Evolutionary conservation across 1,284 basidiomycete genomes (phyloP).

Genomic region (Blastosporella zonata): DNA sequence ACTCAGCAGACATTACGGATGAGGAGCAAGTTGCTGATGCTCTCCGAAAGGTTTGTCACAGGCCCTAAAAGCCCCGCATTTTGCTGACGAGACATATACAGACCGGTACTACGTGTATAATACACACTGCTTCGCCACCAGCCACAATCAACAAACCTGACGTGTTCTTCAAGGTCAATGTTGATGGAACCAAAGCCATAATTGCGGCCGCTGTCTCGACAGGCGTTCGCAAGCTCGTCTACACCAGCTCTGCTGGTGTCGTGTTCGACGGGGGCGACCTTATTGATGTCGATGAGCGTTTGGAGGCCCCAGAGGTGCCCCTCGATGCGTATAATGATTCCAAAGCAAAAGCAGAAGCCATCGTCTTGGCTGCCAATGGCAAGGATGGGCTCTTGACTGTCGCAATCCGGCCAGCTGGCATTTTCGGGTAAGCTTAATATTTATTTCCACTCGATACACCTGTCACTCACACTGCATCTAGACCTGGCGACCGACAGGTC

Average conservation of each 20-base stretch:
- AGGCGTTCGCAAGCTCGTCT: conserved; percentile 86
- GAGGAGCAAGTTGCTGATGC: conserved; percentile 70
- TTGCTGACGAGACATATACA: conserved; percentile 29
- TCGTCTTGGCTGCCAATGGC: conserved; percentile 86
- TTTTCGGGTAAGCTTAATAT: conserved; percentile 75
- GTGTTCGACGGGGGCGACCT: conserved; percentile 86
- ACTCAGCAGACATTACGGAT: conserved; percentile 83
- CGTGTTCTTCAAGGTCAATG: conserved; percentile 92
- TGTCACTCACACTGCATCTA: conserved; percentile 27
- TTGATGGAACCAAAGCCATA: conserved; percentile 86
- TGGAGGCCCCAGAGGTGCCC: conserved; percentile 71
- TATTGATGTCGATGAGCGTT: conserved; percentile 87
- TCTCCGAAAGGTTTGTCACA: conserved; percentile 61
- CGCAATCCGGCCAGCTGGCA: conserved; percentile 91
- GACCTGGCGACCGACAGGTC: conserved; percentile 89
- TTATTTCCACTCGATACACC: conserved; percentile 4
- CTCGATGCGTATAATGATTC: conserved; percentile 96
- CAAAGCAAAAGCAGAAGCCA: conserved; percentile 89
- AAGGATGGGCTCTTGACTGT: conserved; percentile 83
- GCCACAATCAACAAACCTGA: conserved; percentile 69
- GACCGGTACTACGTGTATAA: conserved; percentile 84
- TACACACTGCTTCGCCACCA: conserved; percentile 94
- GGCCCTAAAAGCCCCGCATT: conserved; percentile 2
- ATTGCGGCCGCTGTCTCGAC: conserved; percentile 77
- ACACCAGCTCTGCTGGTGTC: conserved; percentile 93